Percentiles rank a stretch among this genome's conserved stretches.
phyloP scores from a whole-genome alignment of 768 basidiomycete species.

The Podaxis sp. region DNA sequence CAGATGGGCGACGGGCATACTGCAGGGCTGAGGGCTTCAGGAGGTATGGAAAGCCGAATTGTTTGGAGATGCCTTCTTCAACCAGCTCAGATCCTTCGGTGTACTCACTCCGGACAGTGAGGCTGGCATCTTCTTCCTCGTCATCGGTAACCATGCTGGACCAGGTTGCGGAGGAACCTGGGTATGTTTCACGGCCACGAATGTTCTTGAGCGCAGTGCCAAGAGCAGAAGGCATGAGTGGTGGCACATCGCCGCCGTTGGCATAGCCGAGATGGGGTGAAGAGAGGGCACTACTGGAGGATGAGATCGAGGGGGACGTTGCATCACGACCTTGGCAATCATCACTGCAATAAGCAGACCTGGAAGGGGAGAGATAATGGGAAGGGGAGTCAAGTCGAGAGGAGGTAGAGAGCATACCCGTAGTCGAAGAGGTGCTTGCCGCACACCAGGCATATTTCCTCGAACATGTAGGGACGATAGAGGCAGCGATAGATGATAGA shows the following conservation, averaged over 20 bases:
- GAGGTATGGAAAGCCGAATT: slow-evolving; percentile 29
- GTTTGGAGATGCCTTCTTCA: slow-evolving; percentile 40
- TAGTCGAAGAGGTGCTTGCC: slow-evolving; percentile 61
- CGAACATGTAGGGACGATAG: slow-evolving; percentile 49
- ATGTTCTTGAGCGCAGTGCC: slow-evolving; percentile 49
- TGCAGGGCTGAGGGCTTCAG: slow-evolving; percentile 44
- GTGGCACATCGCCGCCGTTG: slow-evolving; percentile 56
- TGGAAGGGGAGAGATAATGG: slow-evolving; percentile 22
- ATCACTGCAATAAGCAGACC: slow-evolving; percentile 68
- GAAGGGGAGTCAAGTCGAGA: slow-evolving; percentile 5
- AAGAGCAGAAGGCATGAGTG: slow-evolving; percentile 63
- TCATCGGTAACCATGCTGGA: slow-evolving; percentile 48
- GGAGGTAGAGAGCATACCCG: slow-evolving; percentile 40
- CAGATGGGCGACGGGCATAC: slow-evolving; percentile 66
- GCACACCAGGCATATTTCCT: slow-evolving; percentile 74
- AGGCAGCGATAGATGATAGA: slow-evolving; percentile 9
- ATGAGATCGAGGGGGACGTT: slow-evolving; percentile 64
- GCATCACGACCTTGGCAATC: slow-evolving; percentile 60
- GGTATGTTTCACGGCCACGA: slow-evolving; percentile 41
- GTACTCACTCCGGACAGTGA: slow-evolving; percentile 28
- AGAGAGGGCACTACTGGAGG: slow-evolving; percentile 62
- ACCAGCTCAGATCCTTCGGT: slow-evolving; percentile 35
- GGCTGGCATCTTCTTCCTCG: slow-evolving; percentile 50
- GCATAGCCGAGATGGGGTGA: slow-evolving; percentile 59
- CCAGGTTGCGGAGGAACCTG: slow-evolving; percentile 62